Conservation (phyloP, 495 filamentous ascomycete species). For the Penicillium parvum region DNA sequence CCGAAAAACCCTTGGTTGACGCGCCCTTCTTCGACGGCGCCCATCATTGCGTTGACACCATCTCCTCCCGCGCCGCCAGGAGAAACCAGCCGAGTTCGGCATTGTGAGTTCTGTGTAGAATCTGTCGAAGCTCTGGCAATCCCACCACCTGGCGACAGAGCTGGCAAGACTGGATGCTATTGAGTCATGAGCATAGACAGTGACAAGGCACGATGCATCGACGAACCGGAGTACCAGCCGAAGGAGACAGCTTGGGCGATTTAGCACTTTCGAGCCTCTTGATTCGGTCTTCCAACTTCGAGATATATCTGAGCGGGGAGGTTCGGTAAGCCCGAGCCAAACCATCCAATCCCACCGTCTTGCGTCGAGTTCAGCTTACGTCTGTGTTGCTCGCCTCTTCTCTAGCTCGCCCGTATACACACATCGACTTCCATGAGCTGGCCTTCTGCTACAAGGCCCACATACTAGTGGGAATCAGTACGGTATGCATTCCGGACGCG, state of each 20-base stretch:
- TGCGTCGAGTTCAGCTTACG: slow-evolving; percentile 6
- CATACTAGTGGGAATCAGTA: slow-evolving; percentile 23
- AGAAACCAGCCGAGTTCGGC: not conserved
- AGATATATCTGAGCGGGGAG: slow-evolving; percentile 20
- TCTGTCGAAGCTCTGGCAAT: slow-evolving; percentile 1
- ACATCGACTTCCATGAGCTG: slow-evolving; percentile 19
- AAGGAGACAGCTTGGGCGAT: not conserved
- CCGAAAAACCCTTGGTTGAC: slow-evolving; percentile 34
- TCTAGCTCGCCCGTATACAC: slow-evolving; percentile 32
- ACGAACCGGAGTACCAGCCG: slow-evolving; percentile 16
- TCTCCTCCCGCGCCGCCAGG: slow-evolving; percentile 1
- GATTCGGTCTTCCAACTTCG: slow-evolving; percentile 26
- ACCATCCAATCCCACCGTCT: not conserved
- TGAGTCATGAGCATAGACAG: not conserved
- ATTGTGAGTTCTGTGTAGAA: not conserved
- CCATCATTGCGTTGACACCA: slow-evolving; percentile 41
- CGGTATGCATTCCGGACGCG: slow-evolving; percentile 15
- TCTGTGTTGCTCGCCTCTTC: slow-evolving; percentile 28
- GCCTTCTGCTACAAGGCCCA: slow-evolving; percentile 31
- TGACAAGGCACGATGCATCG: not conserved
- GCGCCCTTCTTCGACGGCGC: slow-evolving; percentile 32
- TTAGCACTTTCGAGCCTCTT: slow-evolving; percentile 26
- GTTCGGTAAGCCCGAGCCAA: not conserved
- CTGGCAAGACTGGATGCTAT: slow-evolving; percentile 2
- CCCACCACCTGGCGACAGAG: not conserved